phyloP scores from a whole-genome alignment of 1,284 basidiomycete genomes.

The Fomitopsis palustris region DNA sequence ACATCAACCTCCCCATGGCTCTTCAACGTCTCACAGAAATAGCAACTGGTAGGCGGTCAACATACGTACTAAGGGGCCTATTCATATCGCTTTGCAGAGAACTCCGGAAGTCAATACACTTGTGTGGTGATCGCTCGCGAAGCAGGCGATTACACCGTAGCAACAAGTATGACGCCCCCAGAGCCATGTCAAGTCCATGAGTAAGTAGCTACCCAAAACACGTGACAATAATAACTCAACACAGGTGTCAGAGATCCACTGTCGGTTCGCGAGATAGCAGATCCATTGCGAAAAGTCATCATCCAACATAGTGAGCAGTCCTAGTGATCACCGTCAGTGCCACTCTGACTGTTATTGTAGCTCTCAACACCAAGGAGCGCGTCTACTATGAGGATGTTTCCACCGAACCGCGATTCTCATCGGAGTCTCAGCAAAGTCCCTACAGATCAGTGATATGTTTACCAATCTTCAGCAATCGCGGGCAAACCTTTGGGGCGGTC shows the following conservation, averaged over 20 bases:
- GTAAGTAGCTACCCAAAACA: slow-evolving; percentile 31
- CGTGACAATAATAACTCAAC: not conserved
- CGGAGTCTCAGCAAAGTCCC: slow-evolving; percentile 56
- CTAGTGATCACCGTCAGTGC: not conserved
- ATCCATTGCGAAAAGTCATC: slow-evolving; percentile 61
- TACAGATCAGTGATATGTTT: slow-evolving; percentile 63
- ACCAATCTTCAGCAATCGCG: slow-evolving; percentile 68
- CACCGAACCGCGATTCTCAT: slow-evolving; percentile 59
- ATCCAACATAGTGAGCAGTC: slow-evolving; percentile 53
- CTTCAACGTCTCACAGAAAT: slow-evolving; percentile 68
- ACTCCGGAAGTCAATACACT: slow-evolving; percentile 61
- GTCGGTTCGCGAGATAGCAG: slow-evolving; percentile 51
- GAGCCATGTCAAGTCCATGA: slow-evolving; percentile 65
- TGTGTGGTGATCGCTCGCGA: slow-evolving; percentile 66
- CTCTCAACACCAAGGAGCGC: slow-evolving; percentile 60
- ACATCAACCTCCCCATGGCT: slow-evolving; percentile 61
- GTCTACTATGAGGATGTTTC: slow-evolving; percentile 58
- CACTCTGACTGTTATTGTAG: slow-evolving; percentile 28
- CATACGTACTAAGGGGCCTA: not conserved
- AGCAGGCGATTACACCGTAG: slow-evolving; percentile 65
- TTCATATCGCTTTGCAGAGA: slow-evolving; percentile 36
- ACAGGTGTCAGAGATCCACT: slow-evolving; percentile 46
- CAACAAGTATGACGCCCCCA: slow-evolving; percentile 59
- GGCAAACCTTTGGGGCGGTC: slow-evolving; percentile 52
- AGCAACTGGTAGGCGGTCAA: slow-evolving; percentile 45